These are phyloP conservation scores for Calcarisporium arbuscula DNA, from an alignment of 2,329 filamentous ascomycete genomes.

Conservation along the genomic window DNA sequence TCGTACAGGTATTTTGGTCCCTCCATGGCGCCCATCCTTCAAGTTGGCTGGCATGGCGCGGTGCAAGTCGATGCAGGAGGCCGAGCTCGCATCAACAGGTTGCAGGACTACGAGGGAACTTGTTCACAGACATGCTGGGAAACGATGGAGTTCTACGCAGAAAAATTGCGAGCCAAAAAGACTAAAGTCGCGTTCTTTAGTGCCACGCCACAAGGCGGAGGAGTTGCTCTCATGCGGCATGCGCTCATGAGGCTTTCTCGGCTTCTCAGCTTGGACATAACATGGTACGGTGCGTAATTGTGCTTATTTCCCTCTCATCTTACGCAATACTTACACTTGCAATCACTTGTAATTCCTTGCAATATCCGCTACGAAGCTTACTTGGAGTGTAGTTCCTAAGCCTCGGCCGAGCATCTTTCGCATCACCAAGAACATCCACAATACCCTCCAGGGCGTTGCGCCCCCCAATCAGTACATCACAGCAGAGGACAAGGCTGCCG, in stretches of 20 bases:
- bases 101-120: slow-evolving; percentile 54
- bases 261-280: slow-evolving; percentile 60
- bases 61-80: slow-evolving; percentile 67
- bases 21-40: slow-evolving; percentile 60
- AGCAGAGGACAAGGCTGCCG: slow-evolving; percentile 51
- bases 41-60: slow-evolving; percentile 59
- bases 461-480: slow-evolving; percentile 58
- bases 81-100: slow-evolving; percentile 50
- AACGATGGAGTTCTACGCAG: slow-evolving; percentile 55
- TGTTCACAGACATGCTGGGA: slow-evolving; percentile 59
- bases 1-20: slow-evolving; percentile 62
- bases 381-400: slow-evolving; percentile 77
- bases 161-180: slow-evolving; percentile 55
- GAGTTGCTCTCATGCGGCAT: slow-evolving; percentile 77
- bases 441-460: slow-evolving; percentile 77
- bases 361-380: no score
- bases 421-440: slow-evolving; percentile 83
- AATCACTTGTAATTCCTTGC: no score
- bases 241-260: slow-evolving; percentile 67
- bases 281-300: slow-evolving; percentile 63
- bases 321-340: no score
- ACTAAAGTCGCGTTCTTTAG: slow-evolving; percentile 73
- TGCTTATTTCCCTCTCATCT: no score
- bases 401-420: slow-evolving; percentile 73
- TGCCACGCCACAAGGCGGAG: slow-evolving; percentile 74